Evolutionary conservation across 2,329 filamentous ascomycete species (phyloP).

Genomic region (Aureobasidium sp.): DNA sequence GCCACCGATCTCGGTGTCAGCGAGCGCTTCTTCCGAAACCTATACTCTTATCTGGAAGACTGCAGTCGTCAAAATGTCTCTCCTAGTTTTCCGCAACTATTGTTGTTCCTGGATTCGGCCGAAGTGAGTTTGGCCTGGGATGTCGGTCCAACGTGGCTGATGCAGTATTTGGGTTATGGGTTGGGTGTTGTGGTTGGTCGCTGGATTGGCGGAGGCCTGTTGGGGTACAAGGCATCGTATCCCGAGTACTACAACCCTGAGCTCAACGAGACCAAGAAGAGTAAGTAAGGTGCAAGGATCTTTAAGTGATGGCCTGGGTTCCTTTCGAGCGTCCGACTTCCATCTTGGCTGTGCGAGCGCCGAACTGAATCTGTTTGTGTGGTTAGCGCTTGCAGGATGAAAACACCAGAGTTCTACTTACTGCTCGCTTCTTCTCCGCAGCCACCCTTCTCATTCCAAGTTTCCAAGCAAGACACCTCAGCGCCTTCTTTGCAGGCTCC

Average conservation of each 20-base stretch:
- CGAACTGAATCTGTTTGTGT: slow-evolving; percentile 35
- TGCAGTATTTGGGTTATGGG: slow-evolving; percentile 18
- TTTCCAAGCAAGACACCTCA: slow-evolving; percentile 67
- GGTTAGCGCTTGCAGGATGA: not conserved
- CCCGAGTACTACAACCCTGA: slow-evolving; percentile 16
- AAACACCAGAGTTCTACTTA: slow-evolving; percentile 36
- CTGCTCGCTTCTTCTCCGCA: slow-evolving; percentile 85
- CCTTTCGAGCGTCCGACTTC: slow-evolving; percentile 41
- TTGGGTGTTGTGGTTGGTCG: slow-evolving; percentile 23
- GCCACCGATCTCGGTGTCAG: slow-evolving; percentile 18
- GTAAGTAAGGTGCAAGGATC: not conserved
- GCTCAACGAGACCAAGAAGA: slow-evolving; percentile 12
- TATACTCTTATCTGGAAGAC: slow-evolving; percentile 26
- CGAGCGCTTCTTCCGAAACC: slow-evolving; percentile 24
- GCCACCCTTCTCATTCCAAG: slow-evolving; percentile 66
- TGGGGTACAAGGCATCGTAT: slow-evolving; percentile 16
- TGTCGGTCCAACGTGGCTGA: slow-evolving; percentile 21
- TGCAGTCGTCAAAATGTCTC: slow-evolving; percentile 20
- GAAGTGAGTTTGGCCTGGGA: slow-evolving; percentile 24
- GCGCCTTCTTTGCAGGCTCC: slow-evolving; percentile 71
- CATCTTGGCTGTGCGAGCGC: slow-evolving; percentile 40
- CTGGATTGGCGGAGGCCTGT: slow-evolving; percentile 16
- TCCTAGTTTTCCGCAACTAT: slow-evolving; percentile 22
- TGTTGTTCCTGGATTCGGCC: slow-evolving; percentile 23
- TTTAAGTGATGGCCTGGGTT: slow-evolving; percentile 32